Conservation (phyloP, 2,329 filamentous ascomycete species). For the Sporothrix curviconia region DNA sequence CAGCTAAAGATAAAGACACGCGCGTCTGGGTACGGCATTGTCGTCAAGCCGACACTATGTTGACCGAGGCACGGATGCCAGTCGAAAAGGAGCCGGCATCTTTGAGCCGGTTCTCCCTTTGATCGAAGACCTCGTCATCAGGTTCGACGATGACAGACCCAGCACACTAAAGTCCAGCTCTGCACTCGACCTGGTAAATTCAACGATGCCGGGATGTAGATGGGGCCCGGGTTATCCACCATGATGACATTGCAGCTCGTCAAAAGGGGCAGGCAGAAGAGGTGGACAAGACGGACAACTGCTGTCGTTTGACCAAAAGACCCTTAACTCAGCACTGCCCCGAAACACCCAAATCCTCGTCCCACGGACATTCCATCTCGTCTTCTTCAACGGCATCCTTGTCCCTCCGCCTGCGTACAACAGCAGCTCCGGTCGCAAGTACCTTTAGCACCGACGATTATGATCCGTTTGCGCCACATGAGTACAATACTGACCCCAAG, state of each 20-base stretch:
- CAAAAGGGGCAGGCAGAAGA: not conserved
- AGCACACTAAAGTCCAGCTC: slow-evolving; percentile 36
- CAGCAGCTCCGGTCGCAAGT: slow-evolving; percentile 14
- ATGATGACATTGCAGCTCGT: not conserved
- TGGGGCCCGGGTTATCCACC: not conserved
- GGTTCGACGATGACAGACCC: slow-evolving; percentile 40
- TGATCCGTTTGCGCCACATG: slow-evolving; percentile 35
- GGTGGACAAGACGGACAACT: not conserved
- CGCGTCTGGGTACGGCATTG: not conserved
- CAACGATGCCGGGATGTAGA: slow-evolving; percentile 34
- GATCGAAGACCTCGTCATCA: slow-evolving; percentile 50
- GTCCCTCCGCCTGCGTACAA: not conserved
- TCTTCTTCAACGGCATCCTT: not conserved
- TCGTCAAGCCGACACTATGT: slow-evolving; percentile 25
- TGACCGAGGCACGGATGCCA: slow-evolving; percentile 36
- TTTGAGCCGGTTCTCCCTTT: slow-evolving; percentile 45
- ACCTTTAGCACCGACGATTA: slow-evolving; percentile 33
- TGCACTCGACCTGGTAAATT: slow-evolving; percentile 41
- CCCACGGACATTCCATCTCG: not conserved
- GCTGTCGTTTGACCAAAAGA: not conserved
- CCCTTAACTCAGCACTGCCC: slow-evolving; percentile 3
- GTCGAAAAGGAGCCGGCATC: slow-evolving; percentile 17
- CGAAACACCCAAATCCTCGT: slow-evolving; percentile 8
- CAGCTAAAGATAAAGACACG: not conserved
- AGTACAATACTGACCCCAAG: slow-evolving; percentile 8